Conservation (phyloP, 495 filamentous ascomycete species). For the Aspergillus indologenus region DNA sequence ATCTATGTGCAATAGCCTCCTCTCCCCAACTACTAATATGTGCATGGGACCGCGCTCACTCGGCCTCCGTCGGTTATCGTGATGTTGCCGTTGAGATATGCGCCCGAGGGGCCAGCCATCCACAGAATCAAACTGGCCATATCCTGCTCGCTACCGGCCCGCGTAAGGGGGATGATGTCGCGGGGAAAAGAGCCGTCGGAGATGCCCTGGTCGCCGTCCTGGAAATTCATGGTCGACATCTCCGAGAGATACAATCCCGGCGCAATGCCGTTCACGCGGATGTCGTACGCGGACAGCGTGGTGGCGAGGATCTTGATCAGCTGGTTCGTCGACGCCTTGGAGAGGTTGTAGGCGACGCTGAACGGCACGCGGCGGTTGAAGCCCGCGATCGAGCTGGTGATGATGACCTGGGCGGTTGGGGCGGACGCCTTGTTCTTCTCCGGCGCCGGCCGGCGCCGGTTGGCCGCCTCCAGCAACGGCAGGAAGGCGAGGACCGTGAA, state of each 20-base stretch:
- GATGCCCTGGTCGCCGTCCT: slow-evolving; percentile 20
- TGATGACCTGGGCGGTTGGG: slow-evolving; percentile 60
- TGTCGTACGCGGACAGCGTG: slow-evolving; percentile 52
- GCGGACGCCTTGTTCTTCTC: slow-evolving; percentile 37
- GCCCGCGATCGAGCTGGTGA: slow-evolving; percentile 59
- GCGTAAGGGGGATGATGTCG: slow-evolving; percentile 48
- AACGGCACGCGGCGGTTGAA: slow-evolving; percentile 55
- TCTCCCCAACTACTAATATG: slow-evolving; percentile 40
- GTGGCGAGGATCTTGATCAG: slow-evolving; percentile 61
- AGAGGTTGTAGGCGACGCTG: slow-evolving; percentile 59
- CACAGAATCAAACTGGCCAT: slow-evolving; percentile 62
- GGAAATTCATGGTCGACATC: slow-evolving; percentile 45
- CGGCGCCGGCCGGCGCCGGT: slow-evolving; percentile 42
- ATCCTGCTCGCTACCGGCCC: slow-evolving; percentile 57
- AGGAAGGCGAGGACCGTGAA: slow-evolving; percentile 64
- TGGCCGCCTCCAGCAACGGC: slow-evolving; percentile 59
- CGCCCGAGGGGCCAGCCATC: slow-evolving; percentile 58
- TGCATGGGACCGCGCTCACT: slow-evolving; percentile 42
- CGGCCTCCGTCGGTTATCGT: slow-evolving; percentile 60
- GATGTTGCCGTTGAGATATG: slow-evolving; percentile 58
- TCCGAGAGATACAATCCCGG: slow-evolving; percentile 65
- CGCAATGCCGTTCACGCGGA: slow-evolving; percentile 63
- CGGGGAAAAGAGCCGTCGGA: slow-evolving; percentile 44
- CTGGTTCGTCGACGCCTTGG: slow-evolving; percentile 63
- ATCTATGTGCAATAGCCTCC: not conserved